A percentile compares a stretch with the other conserved stretches of the same genome.
phyloP scores from a whole-genome alignment of 352 stramenopile species.

The Halophytophthora polymorphica region DNA sequence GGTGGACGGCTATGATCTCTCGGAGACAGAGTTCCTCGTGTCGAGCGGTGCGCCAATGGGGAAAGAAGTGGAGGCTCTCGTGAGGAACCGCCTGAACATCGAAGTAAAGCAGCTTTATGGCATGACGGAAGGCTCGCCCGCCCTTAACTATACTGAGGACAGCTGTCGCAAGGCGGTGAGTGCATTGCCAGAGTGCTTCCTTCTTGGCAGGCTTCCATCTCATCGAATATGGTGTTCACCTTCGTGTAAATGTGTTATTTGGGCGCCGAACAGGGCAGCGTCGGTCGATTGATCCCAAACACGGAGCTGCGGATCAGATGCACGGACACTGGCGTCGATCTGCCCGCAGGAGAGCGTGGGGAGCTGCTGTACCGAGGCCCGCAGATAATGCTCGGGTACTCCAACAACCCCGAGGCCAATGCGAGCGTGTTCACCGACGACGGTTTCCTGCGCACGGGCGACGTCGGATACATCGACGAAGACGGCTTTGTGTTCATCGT shows the following conservation, averaged over 20 bases:
- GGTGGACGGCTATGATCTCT: slow-evolving; percentile 91
- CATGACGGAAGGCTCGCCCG: slow-evolving; percentile 55
- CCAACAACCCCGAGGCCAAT: slow-evolving; percentile 86
- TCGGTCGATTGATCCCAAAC: slow-evolving; percentile 59
- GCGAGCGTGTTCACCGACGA: slow-evolving; percentile 67
- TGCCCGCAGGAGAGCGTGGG: slow-evolving; percentile 41
- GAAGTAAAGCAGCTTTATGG: slow-evolving; percentile 53
- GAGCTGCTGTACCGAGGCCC: slow-evolving; percentile 88
- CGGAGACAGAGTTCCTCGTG: slow-evolving; percentile 67
- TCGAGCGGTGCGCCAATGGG: slow-evolving; percentile 87
- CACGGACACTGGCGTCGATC: slow-evolving; percentile 37
- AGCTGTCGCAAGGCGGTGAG: slow-evolving; percentile 24
- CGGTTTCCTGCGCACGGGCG: slow-evolving; percentile 86
- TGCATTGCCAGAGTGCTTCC: background rate
- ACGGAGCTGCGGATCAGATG: slow-evolving; percentile 59
- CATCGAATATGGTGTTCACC: background rate
- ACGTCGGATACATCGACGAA: slow-evolving; percentile 90
- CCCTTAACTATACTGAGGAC: slow-evolving; percentile 35
- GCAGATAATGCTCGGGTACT: slow-evolving; percentile 93
- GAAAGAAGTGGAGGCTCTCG: slow-evolving; percentile 70
- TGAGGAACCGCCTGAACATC: slow-evolving; percentile 61
- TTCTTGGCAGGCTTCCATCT: background rate
- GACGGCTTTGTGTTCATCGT: slow-evolving; percentile 91
- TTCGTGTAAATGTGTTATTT: background rate
- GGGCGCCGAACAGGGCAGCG: slow-evolving; percentile 21